Evolutionary conservation across 1,139 yeast genomes (phyloP).

Genomic region (Pichia sp.): DNA sequence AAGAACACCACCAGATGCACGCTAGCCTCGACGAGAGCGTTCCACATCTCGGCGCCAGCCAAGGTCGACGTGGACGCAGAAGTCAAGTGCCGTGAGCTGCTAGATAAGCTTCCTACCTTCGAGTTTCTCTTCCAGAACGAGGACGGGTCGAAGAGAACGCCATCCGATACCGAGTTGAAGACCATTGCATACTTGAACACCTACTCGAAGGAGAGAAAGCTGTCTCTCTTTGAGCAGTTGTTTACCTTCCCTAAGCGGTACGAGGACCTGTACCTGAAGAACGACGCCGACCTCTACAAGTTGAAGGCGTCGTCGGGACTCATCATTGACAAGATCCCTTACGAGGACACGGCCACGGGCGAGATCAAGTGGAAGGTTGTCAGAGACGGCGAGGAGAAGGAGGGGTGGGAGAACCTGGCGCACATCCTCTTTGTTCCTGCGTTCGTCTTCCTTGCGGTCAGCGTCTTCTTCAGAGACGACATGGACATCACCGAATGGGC

Average conservation of each 20-base stretch:
- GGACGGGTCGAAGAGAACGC: constrained; percentile 73
- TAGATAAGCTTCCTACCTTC: constrained; percentile 46
- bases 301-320: constrained; percentile 59
- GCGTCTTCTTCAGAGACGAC: constrained; percentile 43
- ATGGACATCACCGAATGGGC: constrained; percentile 64
- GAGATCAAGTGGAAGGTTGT: constrained; percentile 76
- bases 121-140: constrained; percentile 65
- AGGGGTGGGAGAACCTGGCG: constrained; percentile 79
- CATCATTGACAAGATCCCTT: constrained; percentile 80
- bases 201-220: constrained; percentile 55
- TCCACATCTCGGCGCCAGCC: constrained; percentile 13
- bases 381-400: constrained; percentile 64
- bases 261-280: constrained; percentile 55
- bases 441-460: constrained; percentile 40
- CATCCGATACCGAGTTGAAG: constrained; percentile 68
- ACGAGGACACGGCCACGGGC: constrained; percentile 73
- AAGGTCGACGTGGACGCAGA: constrained; percentile 26
- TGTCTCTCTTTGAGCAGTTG: constrained; percentile 51
- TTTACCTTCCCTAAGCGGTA: constrained; percentile 57
- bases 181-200: constrained; percentile 69
- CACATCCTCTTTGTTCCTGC: constrained; percentile 75
- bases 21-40: constrained; percentile 11
- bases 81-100: constrained; percentile 28
- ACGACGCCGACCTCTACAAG: constrained; percentile 58
- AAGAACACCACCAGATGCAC: constrained; percentile 4